These are phyloP conservation scores for Nigrospora osmanthi DNA, from an alignment of 2,329 filamentous ascomycete genomes.

Conservation along the genomic window DNA sequence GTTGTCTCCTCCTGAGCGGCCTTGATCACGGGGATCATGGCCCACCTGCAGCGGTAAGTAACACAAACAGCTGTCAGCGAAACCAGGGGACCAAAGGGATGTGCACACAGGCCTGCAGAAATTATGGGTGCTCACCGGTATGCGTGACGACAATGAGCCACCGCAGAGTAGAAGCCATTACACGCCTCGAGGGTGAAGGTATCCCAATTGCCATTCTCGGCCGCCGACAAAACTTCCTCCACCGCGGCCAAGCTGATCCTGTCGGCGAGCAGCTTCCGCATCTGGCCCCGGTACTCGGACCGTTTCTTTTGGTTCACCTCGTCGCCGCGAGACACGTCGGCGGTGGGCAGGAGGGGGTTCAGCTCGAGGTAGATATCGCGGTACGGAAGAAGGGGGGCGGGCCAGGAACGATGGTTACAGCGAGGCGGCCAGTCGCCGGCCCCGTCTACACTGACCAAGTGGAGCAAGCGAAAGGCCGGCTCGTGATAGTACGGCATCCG, in stretches of 20 bases:
- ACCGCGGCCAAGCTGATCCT: slow-evolving; percentile 14
- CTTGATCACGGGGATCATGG: no score
- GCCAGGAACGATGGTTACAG: neutral
- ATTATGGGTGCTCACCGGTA: slow-evolving; percentile 25
- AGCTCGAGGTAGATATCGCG: neutral
- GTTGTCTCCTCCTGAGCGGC: no score
- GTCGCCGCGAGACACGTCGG: slow-evolving; percentile 15
- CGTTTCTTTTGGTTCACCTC: slow-evolving; percentile 13
- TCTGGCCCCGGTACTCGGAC: slow-evolving; percentile 10
- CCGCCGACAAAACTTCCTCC: slow-evolving; percentile 9
- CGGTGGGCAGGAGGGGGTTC: neutral
- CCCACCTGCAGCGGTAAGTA: no score
- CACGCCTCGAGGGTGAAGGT: slow-evolving; percentile 17
- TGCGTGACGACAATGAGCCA: slow-evolving; percentile 22
- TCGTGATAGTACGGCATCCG: no score
- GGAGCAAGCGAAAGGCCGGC: no score
- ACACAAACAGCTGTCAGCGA: no score
- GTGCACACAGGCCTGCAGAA: slow-evolving; percentile 12
- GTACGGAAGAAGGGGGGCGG: neutral
- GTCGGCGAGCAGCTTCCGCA: slow-evolving; percentile 12
- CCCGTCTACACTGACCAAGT: no score
- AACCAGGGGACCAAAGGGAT: no score
- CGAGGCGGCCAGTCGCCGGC: no score
- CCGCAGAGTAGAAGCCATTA: slow-evolving; percentile 24
- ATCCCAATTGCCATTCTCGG: slow-evolving; percentile 16